These are phyloP conservation scores for Trichosporon sp. DNA, from an alignment of 1,284 basidiomycete genomes.

Conservation along the genomic window DNA sequence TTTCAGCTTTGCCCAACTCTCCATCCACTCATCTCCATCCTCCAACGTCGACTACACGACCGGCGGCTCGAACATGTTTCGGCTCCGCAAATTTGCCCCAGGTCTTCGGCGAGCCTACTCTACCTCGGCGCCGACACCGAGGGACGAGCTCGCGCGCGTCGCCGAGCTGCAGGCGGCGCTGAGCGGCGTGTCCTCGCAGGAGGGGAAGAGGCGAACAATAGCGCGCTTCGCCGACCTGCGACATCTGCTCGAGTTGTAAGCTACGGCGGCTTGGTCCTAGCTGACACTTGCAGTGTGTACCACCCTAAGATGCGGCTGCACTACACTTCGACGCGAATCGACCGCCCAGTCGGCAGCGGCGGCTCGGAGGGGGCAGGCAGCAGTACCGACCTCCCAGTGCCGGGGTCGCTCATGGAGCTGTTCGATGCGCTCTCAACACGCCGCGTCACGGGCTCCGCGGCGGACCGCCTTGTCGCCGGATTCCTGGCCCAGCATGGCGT, in stretches of 20 bases:
- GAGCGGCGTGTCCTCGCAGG: not conserved
- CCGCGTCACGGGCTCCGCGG: not conserved
- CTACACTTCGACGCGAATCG: not conserved
- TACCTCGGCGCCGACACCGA: not conserved
- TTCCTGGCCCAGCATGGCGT: not conserved
- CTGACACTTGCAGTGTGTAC: not conserved
- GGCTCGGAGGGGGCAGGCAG: not conserved
- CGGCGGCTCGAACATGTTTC: not conserved
- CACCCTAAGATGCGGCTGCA: not conserved
- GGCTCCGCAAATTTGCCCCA: not conserved
- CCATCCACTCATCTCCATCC: not conserved
- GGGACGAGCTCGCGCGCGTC: not conserved
- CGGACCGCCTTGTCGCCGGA: not conserved
- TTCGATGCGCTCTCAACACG: not conserved
- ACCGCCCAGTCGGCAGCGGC: not conserved
- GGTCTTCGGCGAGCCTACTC: not conserved
- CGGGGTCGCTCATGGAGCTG: not conserved
- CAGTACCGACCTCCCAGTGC: not conserved
- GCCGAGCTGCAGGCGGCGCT: not conserved
- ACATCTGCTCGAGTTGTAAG: not conserved
- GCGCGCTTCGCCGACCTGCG: not conserved
- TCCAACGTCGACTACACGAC: not conserved
- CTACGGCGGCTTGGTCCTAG: not conserved
- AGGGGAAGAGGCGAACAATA: not conserved
- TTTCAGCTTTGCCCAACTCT: not conserved